These are phyloP conservation scores for Candida frijolesensis DNA, from an alignment of 1,139 yeast genomes.

Conservation along the genomic window DNA sequence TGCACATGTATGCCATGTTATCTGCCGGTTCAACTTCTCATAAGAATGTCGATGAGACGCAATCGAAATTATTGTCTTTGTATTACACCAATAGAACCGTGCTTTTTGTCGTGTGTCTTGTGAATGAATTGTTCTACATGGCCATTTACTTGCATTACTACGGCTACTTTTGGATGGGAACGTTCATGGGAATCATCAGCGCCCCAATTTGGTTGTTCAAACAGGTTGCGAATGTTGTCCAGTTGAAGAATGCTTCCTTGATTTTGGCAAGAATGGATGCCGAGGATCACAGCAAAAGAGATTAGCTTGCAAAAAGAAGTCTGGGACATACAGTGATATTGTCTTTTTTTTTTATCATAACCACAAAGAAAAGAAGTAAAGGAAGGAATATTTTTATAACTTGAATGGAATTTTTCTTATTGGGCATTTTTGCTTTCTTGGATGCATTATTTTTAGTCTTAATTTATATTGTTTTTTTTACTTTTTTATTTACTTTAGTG, in stretches of 20 bases:
- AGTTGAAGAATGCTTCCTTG: conserved; percentile 82
- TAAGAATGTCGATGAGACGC: conserved; percentile 75
- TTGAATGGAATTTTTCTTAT: background rate
- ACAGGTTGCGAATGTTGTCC: conserved; percentile 88
- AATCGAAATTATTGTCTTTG: conserved; percentile 71
- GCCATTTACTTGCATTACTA: conserved; percentile 81
- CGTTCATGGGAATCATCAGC: conserved; percentile 62
- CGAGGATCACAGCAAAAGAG: conserved; percentile 36
- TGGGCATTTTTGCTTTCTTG: background rate
- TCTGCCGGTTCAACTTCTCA: conserved; percentile 80
- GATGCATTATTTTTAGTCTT: conserved; percentile 2
- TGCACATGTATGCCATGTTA: conserved; percentile 97
- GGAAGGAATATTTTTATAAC: background rate
- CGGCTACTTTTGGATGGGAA: conserved; percentile 66
- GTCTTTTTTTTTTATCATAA: background rate
- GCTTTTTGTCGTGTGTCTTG: conserved; percentile 84
- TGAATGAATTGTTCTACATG: conserved; percentile 90
- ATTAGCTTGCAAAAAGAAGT: background rate
- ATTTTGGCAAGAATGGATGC: conserved; percentile 83
- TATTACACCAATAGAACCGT: conserved; percentile 88
- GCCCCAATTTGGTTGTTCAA: conserved; percentile 90
- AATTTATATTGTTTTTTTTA: background rate
- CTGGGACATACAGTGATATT: background rate
- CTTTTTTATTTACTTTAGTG: background rate
- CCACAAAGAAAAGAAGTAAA: background rate